Evolutionary conservation across 345 rosid species (phyloP).

Genomic region (Clarkia xantiana): DNA sequence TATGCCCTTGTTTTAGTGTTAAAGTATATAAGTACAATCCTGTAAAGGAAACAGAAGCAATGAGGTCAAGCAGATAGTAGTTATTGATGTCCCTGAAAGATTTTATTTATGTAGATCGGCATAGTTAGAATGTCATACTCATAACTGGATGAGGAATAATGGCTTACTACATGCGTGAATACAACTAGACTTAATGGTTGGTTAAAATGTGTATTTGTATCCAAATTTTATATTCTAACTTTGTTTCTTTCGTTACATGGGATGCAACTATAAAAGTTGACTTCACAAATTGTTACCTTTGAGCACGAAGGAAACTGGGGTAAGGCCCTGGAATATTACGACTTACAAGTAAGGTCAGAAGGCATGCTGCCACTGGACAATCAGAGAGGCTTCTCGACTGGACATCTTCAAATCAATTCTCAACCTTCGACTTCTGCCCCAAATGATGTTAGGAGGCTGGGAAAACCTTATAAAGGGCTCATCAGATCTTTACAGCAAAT

Average conservation of each 20-base stretch:
- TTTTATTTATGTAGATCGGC: too few species aligned
- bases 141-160: too few species aligned
- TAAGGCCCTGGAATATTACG: slow-evolving; percentile 90
- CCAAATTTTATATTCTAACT: not conserved
- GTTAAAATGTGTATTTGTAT: too few species aligned
- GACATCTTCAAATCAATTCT: slow-evolving; percentile 16
- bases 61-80: too few species aligned
- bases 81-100: too few species aligned
- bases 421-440: slow-evolving; percentile 19
- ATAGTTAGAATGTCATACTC: too few species aligned
- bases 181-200: too few species aligned
- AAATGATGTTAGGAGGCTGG: slow-evolving; percentile 31
- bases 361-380: slow-evolving; percentile 20
- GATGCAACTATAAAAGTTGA: slow-evolving; percentile 32
- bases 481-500: slow-evolving; percentile 84
- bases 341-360: slow-evolving; percentile 70
- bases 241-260: slow-evolving; percentile 12
- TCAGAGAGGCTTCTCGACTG: slow-evolving; percentile 18
- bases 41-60: too few species aligned
- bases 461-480: slow-evolving; percentile 75
- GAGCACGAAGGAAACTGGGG: slow-evolving; percentile 98
- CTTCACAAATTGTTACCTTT: slow-evolving; percentile 77
- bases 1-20: too few species aligned
- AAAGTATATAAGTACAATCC: too few species aligned
- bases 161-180: too few species aligned